Evolutionary conservation across 2,329 filamentous ascomycete species (phyloP).

Genomic region (Diaporthe helianthi): DNA sequence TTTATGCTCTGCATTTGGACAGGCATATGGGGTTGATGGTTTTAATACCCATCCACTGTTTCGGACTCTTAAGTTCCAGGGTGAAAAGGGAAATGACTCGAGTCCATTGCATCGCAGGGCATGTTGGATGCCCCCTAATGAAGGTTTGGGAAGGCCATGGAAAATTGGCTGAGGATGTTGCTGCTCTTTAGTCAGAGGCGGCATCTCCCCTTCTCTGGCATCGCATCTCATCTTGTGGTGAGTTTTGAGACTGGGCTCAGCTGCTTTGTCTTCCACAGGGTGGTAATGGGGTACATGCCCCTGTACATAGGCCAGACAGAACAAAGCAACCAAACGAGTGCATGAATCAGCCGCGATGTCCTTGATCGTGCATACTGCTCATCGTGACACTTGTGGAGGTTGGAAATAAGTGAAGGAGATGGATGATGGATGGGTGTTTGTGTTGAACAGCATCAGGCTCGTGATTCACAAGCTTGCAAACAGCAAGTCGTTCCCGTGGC

Average conservation of each 20-base stretch:
- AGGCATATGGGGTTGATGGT: conserved; percentile 18
- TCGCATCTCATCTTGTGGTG: too few relatives aligned
- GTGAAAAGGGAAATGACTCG: conserved; percentile 11
- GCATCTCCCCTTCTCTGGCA: conserved; percentile 4
- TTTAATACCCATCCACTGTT: conserved; percentile 25
- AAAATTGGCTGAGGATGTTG: background rate
- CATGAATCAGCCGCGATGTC: background rate
- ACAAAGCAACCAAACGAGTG: conserved; percentile 23
- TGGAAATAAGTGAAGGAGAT: background rate
- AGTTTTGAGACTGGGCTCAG: background rate
- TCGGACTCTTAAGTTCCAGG: conserved; percentile 11
- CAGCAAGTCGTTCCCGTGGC: background rate
- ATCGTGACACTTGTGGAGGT: background rate
- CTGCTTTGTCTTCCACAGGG: conserved; percentile 3
- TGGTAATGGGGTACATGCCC: conserved; percentile 20
- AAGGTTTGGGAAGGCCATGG: background rate
- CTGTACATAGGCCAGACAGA: conserved; percentile 34
- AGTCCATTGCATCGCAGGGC: conserved; percentile 18
- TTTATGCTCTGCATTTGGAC: conserved; percentile 10
- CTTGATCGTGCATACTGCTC: background rate
- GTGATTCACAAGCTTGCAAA: background rate
- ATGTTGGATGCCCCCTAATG: background rate
- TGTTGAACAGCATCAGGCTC: background rate
- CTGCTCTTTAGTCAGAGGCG: background rate
- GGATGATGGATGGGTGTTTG: background rate